Evolutionary conservation across 176 grass and related monocot genomes (phyloP).

Genomic region (Rhipidocladum racemiflorum): DNA sequence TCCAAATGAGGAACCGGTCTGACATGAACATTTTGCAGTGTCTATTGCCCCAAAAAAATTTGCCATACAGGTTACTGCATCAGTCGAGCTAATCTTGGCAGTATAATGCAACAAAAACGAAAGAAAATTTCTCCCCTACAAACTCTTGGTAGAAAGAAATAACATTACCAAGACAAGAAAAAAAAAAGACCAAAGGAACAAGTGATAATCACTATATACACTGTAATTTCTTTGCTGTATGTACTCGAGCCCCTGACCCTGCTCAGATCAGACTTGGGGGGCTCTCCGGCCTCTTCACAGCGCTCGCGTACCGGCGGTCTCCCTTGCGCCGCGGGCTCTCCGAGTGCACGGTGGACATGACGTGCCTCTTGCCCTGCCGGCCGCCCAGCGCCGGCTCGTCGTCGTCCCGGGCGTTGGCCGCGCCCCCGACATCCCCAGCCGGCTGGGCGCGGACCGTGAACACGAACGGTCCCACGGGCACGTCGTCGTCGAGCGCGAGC

Average conservation of each 20-base stretch:
- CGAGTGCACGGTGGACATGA: constrained; percentile 63
- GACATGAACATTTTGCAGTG: not conserved
- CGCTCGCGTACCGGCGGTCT: constrained; percentile 35
- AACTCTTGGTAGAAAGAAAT: constrained; percentile 15
- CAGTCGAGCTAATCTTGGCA: not conserved
- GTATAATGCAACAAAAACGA: not conserved
- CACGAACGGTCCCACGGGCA: constrained; percentile 68
- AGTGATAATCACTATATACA: constrained; percentile 25
- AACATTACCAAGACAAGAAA: constrained; percentile 19
- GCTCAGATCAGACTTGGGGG: constrained; percentile 18
- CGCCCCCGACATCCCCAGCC: not conserved
- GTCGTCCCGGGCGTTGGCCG: not conserved
- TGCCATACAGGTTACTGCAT: not conserved
- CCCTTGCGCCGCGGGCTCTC: constrained; percentile 48
- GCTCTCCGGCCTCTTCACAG: constrained; percentile 32
- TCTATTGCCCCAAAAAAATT: not conserved
- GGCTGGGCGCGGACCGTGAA: constrained; percentile 36
- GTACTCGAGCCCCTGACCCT: constrained; percentile 3
- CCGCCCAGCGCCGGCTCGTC: constrained; percentile 16
- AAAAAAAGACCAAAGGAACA: constrained; percentile 26
- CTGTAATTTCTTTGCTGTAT: not conserved
- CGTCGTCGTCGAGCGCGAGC: constrained; percentile 59
- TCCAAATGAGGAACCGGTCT: not conserved
- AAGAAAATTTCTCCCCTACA: not conserved
- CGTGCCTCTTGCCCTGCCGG: constrained; percentile 44